A percentile compares a stretch with the other conserved stretches of the same genome.
Evolutionary conservation across 345 rosid species (phyloP).

Genomic region (Gossypium arboreum): DNA sequence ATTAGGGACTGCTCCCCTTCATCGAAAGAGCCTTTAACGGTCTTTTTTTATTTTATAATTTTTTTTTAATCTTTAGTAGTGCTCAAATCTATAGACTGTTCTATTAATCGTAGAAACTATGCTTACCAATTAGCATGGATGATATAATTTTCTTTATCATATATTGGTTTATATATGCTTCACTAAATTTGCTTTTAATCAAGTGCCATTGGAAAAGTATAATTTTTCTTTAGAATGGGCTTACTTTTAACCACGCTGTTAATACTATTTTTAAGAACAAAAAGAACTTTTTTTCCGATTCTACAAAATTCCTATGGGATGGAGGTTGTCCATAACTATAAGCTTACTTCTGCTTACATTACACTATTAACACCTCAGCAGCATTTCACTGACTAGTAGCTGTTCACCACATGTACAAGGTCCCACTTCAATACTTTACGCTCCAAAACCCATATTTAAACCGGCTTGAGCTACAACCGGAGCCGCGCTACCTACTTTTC

Average conservation of each 20-base stretch:
- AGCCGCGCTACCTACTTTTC: slow-evolving; percentile 30
- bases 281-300: neutral
- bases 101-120: too few species aligned
- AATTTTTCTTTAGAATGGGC: neutral
- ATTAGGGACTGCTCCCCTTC: too few species aligned
- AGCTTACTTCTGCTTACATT: neutral
- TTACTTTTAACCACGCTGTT: neutral
- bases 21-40: too few species aligned
- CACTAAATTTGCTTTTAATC: too few species aligned
- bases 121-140: too few species aligned
- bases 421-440: slow-evolving; percentile 33
- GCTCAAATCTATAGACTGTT: too few species aligned
- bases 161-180: too few species aligned
- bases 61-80: too few species aligned
- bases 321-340: neutral
- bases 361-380: slow-evolving; percentile 3
- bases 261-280: neutral
- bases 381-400: slow-evolving; percentile 26
- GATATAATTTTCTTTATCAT: too few species aligned
- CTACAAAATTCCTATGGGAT: neutral
- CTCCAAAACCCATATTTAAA: slow-evolving; percentile 21
- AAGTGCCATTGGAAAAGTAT: neutral
- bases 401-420: slow-evolving; percentile 33
- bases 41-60: too few species aligned
- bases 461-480: slow-evolving; percentile 25